Percentiles rank a stretch among this genome's conserved stretches.
Conservation (phyloP, 163 green algal genomes). For the Smithsoniella earleae region DNA sequence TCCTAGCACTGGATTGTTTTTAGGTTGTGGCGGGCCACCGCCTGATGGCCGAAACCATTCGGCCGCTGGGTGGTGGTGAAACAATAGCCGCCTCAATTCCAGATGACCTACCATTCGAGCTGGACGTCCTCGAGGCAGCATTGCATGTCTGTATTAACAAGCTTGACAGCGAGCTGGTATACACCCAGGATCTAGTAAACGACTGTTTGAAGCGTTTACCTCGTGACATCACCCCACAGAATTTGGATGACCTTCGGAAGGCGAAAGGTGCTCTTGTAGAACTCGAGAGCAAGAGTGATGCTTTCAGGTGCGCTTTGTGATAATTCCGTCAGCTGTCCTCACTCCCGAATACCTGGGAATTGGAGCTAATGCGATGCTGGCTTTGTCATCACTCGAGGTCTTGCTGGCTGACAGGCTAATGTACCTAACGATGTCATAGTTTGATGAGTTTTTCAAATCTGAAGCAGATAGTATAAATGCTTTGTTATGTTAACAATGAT, state of each 20-base stretch:
- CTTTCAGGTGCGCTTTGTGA: slow-evolving; percentile 43
- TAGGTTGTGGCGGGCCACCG: slow-evolving; percentile 2
- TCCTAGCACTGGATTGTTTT: neutral
- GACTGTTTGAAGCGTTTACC: slow-evolving; percentile 1
- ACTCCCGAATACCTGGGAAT: neutral
- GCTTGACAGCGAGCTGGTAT: slow-evolving; percentile 73
- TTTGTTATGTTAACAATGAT: no score
- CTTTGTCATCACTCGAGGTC: no score
- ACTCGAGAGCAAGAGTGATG: slow-evolving; percentile 75
- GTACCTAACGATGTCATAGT: neutral
- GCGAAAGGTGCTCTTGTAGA: slow-evolving; percentile 89
- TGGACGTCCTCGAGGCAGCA: slow-evolving; percentile 84
- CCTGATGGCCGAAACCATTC: slow-evolving; percentile 9
- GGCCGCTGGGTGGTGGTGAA: no score
- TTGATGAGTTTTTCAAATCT: neutral
- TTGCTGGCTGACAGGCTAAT: no score
- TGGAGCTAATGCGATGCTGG: no score
- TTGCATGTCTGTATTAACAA: slow-evolving; percentile 45
- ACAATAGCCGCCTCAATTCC: neutral
- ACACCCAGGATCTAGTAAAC: slow-evolving; percentile 13
- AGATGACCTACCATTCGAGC: slow-evolving; percentile 70
- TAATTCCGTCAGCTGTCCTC: neutral
- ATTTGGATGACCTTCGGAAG: slow-evolving; percentile 87
- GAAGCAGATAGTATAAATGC: neutral
- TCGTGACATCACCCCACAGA: slow-evolving; percentile 76